phyloP scores from a whole-genome alignment of 2,329 filamentous ascomycete species.

The Pseudogymnoascus destructans region DNA sequence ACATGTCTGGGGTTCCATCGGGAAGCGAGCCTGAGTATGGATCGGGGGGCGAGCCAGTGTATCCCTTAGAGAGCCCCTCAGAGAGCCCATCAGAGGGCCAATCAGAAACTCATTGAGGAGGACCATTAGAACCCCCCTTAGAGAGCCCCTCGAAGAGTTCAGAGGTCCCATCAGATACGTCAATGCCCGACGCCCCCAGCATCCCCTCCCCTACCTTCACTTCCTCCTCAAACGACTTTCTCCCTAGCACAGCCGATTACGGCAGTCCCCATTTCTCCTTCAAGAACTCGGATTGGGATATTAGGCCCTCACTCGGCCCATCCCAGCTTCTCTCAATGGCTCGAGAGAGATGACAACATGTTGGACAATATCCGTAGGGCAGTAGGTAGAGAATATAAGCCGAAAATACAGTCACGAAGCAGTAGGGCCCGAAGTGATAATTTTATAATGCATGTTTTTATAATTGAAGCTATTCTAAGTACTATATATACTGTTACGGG shows the following conservation, averaged over 20 bases:
- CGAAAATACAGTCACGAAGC: no score
- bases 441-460: no score
- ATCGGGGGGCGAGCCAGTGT: neutral
- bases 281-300: neutral
- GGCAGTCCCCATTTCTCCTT: neutral
- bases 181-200: neutral
- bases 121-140: neutral
- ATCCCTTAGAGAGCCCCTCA: neutral
- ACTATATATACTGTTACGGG: no score
- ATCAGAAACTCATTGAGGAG: neutral
- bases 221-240: neutral
- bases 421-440: no score
- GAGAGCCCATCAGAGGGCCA: neutral
- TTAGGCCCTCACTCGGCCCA: neutral
- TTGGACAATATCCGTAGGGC: no score
- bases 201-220: neutral
- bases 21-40: neutral
- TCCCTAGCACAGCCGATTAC: neutral
- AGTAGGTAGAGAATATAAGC: no score
- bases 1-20: neutral
- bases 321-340: neutral
- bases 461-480: no score
- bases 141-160: neutral
- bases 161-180: neutral
- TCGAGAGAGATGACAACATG: neutral